Base-by-base conservation (phyloP, 768 basidiomycete species). In the Austroboletus festivus region DNA sequence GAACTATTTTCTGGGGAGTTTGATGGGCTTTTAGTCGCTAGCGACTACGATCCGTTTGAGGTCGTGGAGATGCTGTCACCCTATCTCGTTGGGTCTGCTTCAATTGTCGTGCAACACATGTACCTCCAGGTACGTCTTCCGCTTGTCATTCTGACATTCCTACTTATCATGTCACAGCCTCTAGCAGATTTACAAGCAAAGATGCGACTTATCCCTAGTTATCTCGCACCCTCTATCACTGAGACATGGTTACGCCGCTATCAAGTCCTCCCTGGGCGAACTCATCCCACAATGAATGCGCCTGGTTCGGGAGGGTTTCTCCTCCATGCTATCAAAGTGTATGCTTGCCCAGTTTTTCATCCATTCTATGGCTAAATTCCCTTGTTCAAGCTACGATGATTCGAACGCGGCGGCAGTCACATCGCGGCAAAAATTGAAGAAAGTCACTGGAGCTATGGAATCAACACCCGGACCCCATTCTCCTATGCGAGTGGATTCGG, bases 201-300 rank as follows among this genome's bases (percentile, higher is more conserved):
- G 54, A 68, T 97, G 57, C 81, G 89, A 40, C 69, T 76, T 21
- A 61, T 77, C 34, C 81, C 86, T 9, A 68, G 76, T 52, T 94
- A 82, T 67, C 73, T 98, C 11, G 83, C 82, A 26, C 86, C 92
- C 8, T 83, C 77, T 15, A 71, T 98, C 24, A 86, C 89, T 3
- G 95, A 98, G 68, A 75, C 81, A 11, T 97, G 89, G 86, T 67
- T 91, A 35, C 81, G 95, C 23, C 79, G 81, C 53, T 99, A 98
- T 71, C 95, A 98, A 72, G 85, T 93, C 15, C 75, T 99, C n/a
- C 96, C 96, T 20, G 95, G 96, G 20, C 79, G 96, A 30, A 95
- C 91, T 34, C 96, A 99, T 71, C 96, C 96, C 4, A 82, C 80
- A 54, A 98, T 99, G 96, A 85, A 76, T 47, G 89, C 83, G 50